phyloP scores from a whole-genome alignment of 2,329 filamentous ascomycete genomes.

The Periglandula ipomoeae region DNA sequence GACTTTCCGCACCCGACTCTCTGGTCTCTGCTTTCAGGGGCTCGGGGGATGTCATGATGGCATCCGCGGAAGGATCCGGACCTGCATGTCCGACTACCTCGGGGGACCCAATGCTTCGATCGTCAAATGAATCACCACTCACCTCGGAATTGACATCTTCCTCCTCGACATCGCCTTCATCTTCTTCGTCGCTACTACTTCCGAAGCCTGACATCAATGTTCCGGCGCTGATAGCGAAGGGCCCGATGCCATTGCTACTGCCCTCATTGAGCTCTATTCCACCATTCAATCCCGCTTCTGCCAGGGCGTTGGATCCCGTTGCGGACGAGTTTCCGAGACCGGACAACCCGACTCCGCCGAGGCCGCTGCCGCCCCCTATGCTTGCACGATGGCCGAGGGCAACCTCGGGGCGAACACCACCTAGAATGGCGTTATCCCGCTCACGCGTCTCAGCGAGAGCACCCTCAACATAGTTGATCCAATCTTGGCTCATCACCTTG shows the following conservation, averaged over 20 bases:
- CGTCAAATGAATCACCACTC: constrained; percentile 33
- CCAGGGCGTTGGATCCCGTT: constrained; percentile 57
- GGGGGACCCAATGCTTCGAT: constrained; percentile 18
- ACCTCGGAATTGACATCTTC: constrained; percentile 64
- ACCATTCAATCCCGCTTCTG: constrained; percentile 73
- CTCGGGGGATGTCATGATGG: constrained; percentile 23
- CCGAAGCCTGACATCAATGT: constrained; percentile 84
- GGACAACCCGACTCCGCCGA: constrained; percentile 40
- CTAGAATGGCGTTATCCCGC: constrained; percentile 95
- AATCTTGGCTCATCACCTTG: constrained; percentile 79
- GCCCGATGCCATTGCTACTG: constrained; percentile 57
- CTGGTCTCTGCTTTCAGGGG: constrained; percentile 15
- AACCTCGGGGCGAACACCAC: constrained; percentile 86
- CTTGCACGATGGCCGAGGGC: constrained; percentile 71
- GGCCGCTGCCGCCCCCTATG: constrained; percentile 34
- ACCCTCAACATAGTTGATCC: constrained; percentile 92
- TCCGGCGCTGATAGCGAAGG: constrained; percentile 63
- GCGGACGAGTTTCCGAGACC: constrained; percentile 29
- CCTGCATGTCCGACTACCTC: constrained; percentile 19
- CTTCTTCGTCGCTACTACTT: constrained; percentile 91
- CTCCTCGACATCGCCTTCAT: constrained; percentile 81
- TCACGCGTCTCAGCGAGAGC: constrained; percentile 89
- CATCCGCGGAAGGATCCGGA: constrained; percentile 17
- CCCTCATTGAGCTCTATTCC: constrained; percentile 60
- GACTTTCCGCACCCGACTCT: constrained; percentile 12